Evolutionary conservation across 495 filamentous ascomycete genomes (phyloP).

Genomic region (Daldinia grandis): DNA sequence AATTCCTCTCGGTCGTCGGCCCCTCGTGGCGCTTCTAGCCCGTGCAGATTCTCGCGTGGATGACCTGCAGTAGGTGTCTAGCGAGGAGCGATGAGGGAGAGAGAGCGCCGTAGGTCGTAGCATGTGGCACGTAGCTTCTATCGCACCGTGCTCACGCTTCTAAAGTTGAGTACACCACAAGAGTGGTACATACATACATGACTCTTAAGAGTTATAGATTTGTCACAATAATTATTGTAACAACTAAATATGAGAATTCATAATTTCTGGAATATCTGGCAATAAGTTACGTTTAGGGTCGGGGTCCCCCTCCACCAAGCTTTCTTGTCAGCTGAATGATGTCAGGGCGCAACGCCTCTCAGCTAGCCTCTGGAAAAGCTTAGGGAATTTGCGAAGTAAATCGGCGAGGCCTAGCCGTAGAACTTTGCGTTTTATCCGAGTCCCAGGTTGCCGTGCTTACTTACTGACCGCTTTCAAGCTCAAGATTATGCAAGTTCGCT

Average conservation of each 20-base stretch:
- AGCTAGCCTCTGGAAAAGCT: slow-evolving; percentile 24
- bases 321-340: slow-evolving; percentile 37
- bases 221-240: background rate
- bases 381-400: background rate
- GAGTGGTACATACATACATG: too few relatives aligned
- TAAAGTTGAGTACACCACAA: background rate
- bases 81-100: slow-evolving; percentile 6
- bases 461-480: slow-evolving; percentile 24
- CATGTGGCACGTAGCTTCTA: slow-evolving; percentile 29
- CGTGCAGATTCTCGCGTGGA: slow-evolving; percentile 45
- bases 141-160: slow-evolving; percentile 22
- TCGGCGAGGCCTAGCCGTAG: background rate
- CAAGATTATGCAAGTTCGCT: slow-evolving; percentile 4
- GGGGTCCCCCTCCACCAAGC: slow-evolving; percentile 2
- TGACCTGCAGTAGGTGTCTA: slow-evolving; percentile 37
- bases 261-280: background rate
- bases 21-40: slow-evolving; percentile 41
- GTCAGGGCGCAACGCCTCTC: slow-evolving; percentile 32
- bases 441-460: slow-evolving; percentile 18
- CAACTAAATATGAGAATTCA: background rate
- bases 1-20: slow-evolving; percentile 42
- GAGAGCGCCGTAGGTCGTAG: slow-evolving; percentile 22
- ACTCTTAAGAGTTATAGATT: background rate
- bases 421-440: background rate
- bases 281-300: background rate